Percentiles rank a stretch among this genome's conserved stretches.
Conservation (phyloP, 1,139 yeast genomes). For the Geotrichum siamense region DNA sequence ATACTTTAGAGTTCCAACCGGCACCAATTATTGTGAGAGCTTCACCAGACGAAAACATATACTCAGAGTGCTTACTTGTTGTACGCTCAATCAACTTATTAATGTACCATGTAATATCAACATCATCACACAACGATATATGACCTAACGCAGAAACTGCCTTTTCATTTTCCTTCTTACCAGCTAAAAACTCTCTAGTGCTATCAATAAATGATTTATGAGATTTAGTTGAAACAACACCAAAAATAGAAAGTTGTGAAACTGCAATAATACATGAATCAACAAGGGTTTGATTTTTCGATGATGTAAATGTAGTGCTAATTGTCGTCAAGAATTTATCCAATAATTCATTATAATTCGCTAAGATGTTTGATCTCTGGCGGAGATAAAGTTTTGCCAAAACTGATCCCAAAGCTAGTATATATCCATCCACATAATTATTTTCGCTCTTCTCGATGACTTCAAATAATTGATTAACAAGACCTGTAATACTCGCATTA, state of each 20-base stretch:
- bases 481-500: constrained; percentile 19
- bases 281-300: constrained; percentile 20
- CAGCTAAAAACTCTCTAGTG: constrained; percentile 32
- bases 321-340: constrained; percentile 3
- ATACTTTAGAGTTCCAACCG: constrained; percentile 66
- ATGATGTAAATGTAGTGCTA: constrained; percentile 2
- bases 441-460: constrained; percentile 12
- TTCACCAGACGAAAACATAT: constrained; percentile 75
- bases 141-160: constrained; percentile 53
- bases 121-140: constrained; percentile 42
- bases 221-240: constrained; percentile 37
- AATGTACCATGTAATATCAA: constrained; percentile 35
- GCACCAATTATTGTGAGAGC: constrained; percentile 63
- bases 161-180: constrained; percentile 51
- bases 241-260: constrained; percentile 54
- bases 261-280: constrained; percentile 42
- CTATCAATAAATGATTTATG: constrained; percentile 25
- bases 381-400: constrained; percentile 47
- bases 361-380: constrained; percentile 28
- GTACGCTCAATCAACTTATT: constrained; percentile 51
- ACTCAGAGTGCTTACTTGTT: constrained; percentile 65
- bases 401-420: constrained; percentile 43
- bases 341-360: constrained; percentile 7
- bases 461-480: constrained; percentile 18
- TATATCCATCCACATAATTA: constrained; percentile 11